These are phyloP conservation scores for Scheffersomyces stipitis DNA, from an alignment of 805 yeast genomes.

Conservation along the genomic window DNA sequence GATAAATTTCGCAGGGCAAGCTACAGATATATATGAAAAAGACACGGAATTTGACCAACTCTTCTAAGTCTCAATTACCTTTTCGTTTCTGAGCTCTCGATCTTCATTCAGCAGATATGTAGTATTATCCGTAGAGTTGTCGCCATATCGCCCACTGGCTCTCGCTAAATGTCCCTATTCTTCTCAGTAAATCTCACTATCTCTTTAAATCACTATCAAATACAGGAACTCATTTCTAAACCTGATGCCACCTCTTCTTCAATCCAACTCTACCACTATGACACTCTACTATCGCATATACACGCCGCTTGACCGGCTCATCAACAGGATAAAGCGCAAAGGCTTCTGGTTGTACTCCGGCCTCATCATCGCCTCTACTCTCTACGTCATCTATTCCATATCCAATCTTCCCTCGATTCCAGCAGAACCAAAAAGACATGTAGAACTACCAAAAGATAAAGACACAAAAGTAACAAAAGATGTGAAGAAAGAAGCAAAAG, in stretches of 20 bases:
- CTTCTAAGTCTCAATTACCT: too few species aligned
- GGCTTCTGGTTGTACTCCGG: conserved; percentile 36
- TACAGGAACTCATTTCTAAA: too few species aligned
- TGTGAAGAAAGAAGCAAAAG: background rate
- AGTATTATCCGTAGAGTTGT: too few species aligned
- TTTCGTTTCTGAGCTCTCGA: too few species aligned
- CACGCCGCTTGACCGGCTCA: conserved; percentile 29
- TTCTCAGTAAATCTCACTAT: too few species aligned
- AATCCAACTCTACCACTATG: background rate
- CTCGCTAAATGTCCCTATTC: too few species aligned
- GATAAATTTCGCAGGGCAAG: too few species aligned
- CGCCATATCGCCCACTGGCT: too few species aligned
- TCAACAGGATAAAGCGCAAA: conserved; percentile 30
- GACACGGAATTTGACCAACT: too few species aligned
- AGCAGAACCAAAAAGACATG: conserved; percentile 8
- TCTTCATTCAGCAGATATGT: too few species aligned
- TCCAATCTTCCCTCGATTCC: conserved; percentile 13
- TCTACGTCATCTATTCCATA: conserved; percentile 24
- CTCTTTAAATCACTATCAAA: too few species aligned
- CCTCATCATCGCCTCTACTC: conserved; percentile 28
- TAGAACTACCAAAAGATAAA: background rate
- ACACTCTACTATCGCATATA: conserved; percentile 4
- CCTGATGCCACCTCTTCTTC: background rate
- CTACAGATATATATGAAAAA: too few species aligned
- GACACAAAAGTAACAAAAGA: background rate